Base-by-base conservation (phyloP, 352 stramenopile species). In the Plasmopara muralis region DNA sequence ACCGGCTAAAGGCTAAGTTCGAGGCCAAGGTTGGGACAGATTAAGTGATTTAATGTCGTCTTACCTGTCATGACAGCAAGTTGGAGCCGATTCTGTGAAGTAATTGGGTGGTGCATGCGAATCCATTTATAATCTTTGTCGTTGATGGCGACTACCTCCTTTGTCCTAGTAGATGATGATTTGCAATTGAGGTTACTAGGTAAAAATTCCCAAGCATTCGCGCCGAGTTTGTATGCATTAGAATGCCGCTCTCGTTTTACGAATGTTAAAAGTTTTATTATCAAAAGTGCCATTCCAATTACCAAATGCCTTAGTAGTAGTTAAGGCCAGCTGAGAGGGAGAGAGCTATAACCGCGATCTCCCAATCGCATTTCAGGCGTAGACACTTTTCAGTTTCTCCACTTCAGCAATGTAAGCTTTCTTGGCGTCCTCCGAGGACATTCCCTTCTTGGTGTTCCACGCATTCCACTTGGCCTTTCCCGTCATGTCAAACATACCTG, bases 401-500 rank as follows among this genome's bases (percentile, higher is more conserved):
- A 94, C 77, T 61, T 91, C 77, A 34, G 76, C 66, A 50, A 95
- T 88, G 79, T 95, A 95, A 63, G 74, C 76, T 60, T 83, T 66
- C 84, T 89, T 93, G 63, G 86, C 86, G 47, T 93, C 82, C 50
- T 93, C 81, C 48, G 77, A 67, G 54, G 79, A 89, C 55, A 89
- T 10, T 28, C 75, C 84, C 71, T 96, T 94, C 68, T 89, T 87
- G 6, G 81, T 74, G 25, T 66, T 77, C 86, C 86, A 96, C 40
- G 86, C 86, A 47, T 85, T 74, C 83, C 83, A 95, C 78, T 96
- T 96, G 64, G 81, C 81, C 69, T 93, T 92, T 60, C 71, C 81
- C 44, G 70, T 86, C 30, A 95, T 51, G 66, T 95, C 80, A 53
- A 94, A 89, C 79, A 95, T 93, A 56, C 85, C 83, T 6, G 86